Evolutionary conservation across 2,329 filamentous ascomycete species (phyloP).

Genomic region (Cryphonectria japonica): DNA sequence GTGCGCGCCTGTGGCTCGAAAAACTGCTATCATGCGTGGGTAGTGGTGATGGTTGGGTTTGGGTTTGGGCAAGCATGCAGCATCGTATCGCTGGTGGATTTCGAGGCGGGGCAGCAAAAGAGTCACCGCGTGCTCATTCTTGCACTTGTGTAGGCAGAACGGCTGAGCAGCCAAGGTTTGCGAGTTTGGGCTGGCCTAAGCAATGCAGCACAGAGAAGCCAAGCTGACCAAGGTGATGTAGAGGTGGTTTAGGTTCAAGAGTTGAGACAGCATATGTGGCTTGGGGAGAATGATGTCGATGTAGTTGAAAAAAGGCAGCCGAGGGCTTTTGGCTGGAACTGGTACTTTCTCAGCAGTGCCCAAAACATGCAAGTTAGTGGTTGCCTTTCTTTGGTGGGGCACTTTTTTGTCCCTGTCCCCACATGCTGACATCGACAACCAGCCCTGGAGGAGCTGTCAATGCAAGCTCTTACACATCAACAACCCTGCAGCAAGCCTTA

Average conservation of each 20-base stretch:
- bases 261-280: slow-evolving; percentile 2
- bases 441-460: not conserved
- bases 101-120: slow-evolving; percentile 27
- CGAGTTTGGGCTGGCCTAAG: not conserved
- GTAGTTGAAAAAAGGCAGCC: slow-evolving; percentile 11
- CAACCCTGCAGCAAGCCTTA: not conserved
- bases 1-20: slow-evolving; percentile 24
- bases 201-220: not conserved
- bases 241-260: not conserved
- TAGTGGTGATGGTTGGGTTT: slow-evolving; percentile 27
- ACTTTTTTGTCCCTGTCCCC: not conserved
- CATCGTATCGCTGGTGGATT: slow-evolving; percentile 28
- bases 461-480: not conserved
- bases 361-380: not conserved
- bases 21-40: slow-evolving; percentile 37
- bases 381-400: slow-evolving; percentile 5
- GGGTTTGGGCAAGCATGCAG: slow-evolving; percentile 29
- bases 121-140: slow-evolving; percentile 27
- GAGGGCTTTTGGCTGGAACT: slow-evolving; percentile 4
- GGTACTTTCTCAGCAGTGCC: slow-evolving; percentile 3
- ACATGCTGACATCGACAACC: not conserved
- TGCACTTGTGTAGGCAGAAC: slow-evolving; percentile 3
- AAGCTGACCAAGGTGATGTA: not conserved
- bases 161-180: not conserved
- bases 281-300: not conserved